Percentiles rank a stretch among this genome's conserved stretches.
Conservation (phyloP, 106 monocot genomes). For the Dioscorea zingiberensis region DNA sequence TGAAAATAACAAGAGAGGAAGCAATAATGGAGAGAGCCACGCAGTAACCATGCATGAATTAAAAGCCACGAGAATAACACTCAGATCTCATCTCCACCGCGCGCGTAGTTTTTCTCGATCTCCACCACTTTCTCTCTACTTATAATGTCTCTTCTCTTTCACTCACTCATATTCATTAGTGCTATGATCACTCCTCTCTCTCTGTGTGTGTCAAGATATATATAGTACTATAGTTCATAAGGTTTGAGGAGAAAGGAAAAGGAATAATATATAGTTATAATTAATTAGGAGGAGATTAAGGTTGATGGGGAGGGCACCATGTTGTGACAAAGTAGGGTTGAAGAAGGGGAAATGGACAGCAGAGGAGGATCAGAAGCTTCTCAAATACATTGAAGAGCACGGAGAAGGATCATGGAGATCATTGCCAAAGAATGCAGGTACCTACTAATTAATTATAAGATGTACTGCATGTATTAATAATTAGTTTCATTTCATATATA, state of each 20-base stretch:
- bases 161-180: no score
- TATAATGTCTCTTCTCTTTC: not conserved
- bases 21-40: no score
- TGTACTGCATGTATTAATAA: not conserved
- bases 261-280: constrained; percentile 1
- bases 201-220: no score
- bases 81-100: no score
- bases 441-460: not conserved
- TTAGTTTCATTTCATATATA: not conserved
- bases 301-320: constrained; percentile 14
- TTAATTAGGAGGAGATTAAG: no score
- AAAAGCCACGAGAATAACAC: no score
- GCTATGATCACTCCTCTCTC: constrained; percentile 2
- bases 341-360: constrained; percentile 15
- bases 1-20: no score
- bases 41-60: no score
- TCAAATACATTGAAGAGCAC: constrained; percentile 5
- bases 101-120: no score
- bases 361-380: constrained; percentile 10
- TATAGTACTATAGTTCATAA: no score
- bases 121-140: no score
- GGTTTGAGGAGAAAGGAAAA: not conserved
- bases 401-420: constrained; percentile 18
- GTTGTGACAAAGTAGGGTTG: constrained; percentile 13
- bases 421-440: constrained; percentile 18